Evolutionary conservation across 768 basidiomycete species (phyloP), one percentile per base, ranked within the genome.

Genomic region (Dendrothele bispora): DNA sequence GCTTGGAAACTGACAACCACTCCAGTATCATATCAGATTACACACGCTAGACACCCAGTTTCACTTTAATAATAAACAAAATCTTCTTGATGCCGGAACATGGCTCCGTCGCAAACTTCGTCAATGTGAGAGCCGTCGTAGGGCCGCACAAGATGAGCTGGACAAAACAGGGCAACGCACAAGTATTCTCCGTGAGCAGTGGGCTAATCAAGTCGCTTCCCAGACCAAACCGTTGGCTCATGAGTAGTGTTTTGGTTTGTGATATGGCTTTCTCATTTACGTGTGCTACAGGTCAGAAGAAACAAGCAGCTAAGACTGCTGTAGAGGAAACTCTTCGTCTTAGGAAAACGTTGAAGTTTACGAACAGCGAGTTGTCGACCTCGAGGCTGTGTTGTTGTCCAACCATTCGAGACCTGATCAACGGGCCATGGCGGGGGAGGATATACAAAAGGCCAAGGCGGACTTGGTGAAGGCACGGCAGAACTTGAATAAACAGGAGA

Each of bases 31-130:
- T 40, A 45, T 47, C 11, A 20, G 43, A 2, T 50, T 55, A 6
- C 55, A 55, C 12, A 28, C 54, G 6, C 37, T 60, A 14, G 43
- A 60, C 27, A 39, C 22, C 2, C 50, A 58, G 40, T 42, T 58
- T 17, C 26, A 43, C 20, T 34, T 50, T 30, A 28, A 48, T 8
- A 51, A 56, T 24, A 14, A 6, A 4, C 39, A 58, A 27, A 36
- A 36, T 10, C 39, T 55, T 8, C 15, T 21, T 10, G 34, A 30
- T 6, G 22, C 56, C 6, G 55, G 57, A 3, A 21, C 37, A 4
- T 60, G 57, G 58, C 46, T 60, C 28, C 30, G 26, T 21, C 35
- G 35, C 11, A 46, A 46, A 46, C 26, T 25, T 20, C 25, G n/a
- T 7, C 7, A 5, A 4, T 11, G 20, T 15, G 14, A 46, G 17